Evolutionary conservation across 805 yeast species (phyloP), one percentile per base, ranked within the genome.

Genomic region (Yamadazyma takamatsuzukensis): DNA sequence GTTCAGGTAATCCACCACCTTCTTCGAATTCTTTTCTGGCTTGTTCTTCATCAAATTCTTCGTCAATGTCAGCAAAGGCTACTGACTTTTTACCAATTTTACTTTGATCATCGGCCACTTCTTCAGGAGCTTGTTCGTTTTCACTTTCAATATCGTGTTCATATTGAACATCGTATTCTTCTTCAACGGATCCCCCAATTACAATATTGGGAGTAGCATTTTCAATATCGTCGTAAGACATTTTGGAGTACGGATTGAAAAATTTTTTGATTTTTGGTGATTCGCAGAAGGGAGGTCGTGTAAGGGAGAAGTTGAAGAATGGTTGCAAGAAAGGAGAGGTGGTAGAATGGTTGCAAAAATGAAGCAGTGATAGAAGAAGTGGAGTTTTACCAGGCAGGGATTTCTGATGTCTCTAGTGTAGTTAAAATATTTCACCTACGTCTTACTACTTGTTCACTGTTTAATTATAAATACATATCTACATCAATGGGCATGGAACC

Each of bases 1-100:
- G 98, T 59, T 84, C 96, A 34, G 98, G 98, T 39, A 93, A 75
- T 33, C 98, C 98, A 39, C 97, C 97, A 60, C 97, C 96, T 63
- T 87, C 97, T 72, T 86, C 94, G 50, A 93, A 89, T 59, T 90
- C 97, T 54, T 78, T 73, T 51, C 73, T 72, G 51, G 87, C 80
- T 40, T 73, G 76, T 59, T 83, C 95, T 54, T 82, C 95, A 30
- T 72, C 83, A 40, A 72, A 76, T 43, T 78, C 85, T 27, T 73
- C 74, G 36, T 68, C 78, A 31, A 80, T 86, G 19, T 80, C 59
- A 23, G 88, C 88, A 58, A 89, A 89, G 4, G 93, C 76, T 30
- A 90, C 97, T 18, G 80, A 68, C 63, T 89, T 89, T 65, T 82
- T 74, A 27, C 53, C 61, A 34, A 52, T 56, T 12, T 27, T 34